These are phyloP conservation scores for Bipolaris cookei DNA, from an alignment of 2,329 filamentous ascomycete genomes.

Conservation along the genomic window DNA sequence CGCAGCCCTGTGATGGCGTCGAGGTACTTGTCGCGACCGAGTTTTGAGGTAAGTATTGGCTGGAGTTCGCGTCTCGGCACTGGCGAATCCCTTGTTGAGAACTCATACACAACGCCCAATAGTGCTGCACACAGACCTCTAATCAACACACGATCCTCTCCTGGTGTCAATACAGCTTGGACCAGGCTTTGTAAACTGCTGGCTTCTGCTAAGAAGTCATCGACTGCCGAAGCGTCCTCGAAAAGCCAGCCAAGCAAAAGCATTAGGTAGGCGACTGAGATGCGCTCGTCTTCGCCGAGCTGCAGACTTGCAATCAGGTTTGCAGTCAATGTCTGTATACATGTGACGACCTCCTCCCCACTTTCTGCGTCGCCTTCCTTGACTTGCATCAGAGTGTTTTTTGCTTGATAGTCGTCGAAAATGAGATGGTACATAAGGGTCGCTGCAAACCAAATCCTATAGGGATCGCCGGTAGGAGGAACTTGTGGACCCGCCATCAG, in stretches of 20 bases:
- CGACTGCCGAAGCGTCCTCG: constrained; percentile 87
- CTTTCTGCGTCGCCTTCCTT: constrained; percentile 86
- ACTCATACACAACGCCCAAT: constrained; percentile 90
- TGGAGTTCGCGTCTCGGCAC: constrained; percentile 82
- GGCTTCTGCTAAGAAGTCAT: constrained; percentile 90
- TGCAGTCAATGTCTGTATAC: constrained; percentile 84
- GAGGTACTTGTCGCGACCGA: constrained; percentile 87
- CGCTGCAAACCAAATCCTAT: constrained; percentile 87
- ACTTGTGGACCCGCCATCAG: constrained; percentile 71
- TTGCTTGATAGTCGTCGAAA: constrained; percentile 79
- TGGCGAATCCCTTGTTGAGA: constrained; percentile 95
- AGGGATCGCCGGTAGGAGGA: constrained; percentile 74
- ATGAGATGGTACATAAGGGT: constrained; percentile 86
- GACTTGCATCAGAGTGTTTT: constrained; percentile 78
- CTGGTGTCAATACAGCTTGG: constrained; percentile 67
- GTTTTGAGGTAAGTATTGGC: constrained; percentile 73
- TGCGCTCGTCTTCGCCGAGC: constrained; percentile 75
- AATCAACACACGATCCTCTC: constrained; percentile 66
- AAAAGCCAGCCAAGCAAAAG: constrained; percentile 88
- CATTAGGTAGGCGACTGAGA: constrained; percentile 87
- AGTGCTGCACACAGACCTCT: constrained; percentile 85
- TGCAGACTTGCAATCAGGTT: constrained; percentile 84
- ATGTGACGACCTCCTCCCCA: constrained; percentile 94
- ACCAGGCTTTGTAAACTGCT: constrained; percentile 89
- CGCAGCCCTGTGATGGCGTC: constrained; percentile 80